A percentile compares a stretch with the other conserved stretches of the same genome.
Evolutionary conservation across 495 filamentous ascomycete genomes (phyloP).

Genomic region (Friedmanniomyces simplex): DNA sequence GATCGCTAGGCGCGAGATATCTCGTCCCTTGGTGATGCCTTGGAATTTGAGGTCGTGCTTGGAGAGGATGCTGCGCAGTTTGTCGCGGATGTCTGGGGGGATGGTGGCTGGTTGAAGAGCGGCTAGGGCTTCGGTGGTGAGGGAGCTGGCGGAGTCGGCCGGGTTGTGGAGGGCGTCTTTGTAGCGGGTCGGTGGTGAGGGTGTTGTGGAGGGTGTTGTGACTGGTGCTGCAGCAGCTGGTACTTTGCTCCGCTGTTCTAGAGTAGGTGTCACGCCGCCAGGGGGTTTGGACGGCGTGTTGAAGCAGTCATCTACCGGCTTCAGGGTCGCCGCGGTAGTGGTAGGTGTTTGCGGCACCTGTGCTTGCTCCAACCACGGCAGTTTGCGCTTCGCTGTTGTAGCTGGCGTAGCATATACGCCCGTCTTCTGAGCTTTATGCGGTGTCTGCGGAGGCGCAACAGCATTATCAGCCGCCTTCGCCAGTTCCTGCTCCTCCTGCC

Average conservation of each 20-base stretch:
- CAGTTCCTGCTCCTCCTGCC: conserved; percentile 14
- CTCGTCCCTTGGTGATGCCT: conserved; percentile 51
- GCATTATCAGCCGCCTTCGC: conserved; percentile 20
- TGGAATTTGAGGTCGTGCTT: conserved; percentile 44
- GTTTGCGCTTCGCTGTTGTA: conserved; percentile 39
- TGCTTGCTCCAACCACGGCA: conserved; percentile 20
- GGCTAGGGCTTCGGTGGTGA: conserved; percentile 11
- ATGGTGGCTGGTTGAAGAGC: conserved; percentile 1
- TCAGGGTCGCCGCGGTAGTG: neutral
- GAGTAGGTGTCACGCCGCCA: neutral
- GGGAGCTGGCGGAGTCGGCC: conserved; percentile 10
- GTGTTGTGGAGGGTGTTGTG: too few relatives aligned
- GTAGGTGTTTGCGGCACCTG: conserved; percentile 15
- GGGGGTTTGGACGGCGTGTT: conserved; percentile 8
- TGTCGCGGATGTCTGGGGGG: conserved; percentile 1
- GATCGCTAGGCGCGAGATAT: conserved; percentile 50
- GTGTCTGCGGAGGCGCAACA: conserved; percentile 30
- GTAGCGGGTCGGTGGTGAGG: conserved; percentile 12
- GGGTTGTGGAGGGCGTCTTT: conserved; percentile 17
- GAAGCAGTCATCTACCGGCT: neutral
- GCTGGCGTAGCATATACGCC: conserved; percentile 38
- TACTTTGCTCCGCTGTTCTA: neutral
- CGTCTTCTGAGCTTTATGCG: conserved; percentile 39
- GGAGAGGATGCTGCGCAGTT: conserved; percentile 35
- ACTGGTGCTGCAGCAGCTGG: neutral